phyloP scores from a whole-genome alignment of 768 basidiomycete genomes.

The Gelatoporia subvermispora region DNA sequence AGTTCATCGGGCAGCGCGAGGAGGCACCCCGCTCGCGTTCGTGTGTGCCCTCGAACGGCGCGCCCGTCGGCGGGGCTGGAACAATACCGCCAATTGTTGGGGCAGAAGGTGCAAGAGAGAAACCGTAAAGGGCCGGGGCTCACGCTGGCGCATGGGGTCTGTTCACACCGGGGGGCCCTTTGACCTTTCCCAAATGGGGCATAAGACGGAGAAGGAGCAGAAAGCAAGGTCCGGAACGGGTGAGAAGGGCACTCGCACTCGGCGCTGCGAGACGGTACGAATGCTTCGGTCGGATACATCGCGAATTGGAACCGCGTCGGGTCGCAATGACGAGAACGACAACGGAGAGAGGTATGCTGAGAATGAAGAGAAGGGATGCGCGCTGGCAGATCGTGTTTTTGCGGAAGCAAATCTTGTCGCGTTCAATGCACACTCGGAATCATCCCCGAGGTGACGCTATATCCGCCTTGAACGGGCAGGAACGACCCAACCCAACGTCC shows the following conservation, averaged over 20 bases:
- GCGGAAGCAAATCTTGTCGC: slow-evolving; percentile 21
- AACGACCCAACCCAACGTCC: slow-evolving; percentile 9
- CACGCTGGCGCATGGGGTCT: not conserved
- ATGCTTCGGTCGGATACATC: too few species aligned
- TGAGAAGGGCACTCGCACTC: slow-evolving; percentile 8
- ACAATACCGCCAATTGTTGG: not conserved
- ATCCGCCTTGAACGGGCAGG: slow-evolving; percentile 1
- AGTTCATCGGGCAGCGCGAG: too few species aligned
- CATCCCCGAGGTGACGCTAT: too few species aligned
- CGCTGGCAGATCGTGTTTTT: slow-evolving; percentile 14
- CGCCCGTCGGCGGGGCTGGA: too few species aligned
- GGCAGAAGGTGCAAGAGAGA: not conserved
- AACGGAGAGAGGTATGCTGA: slow-evolving; percentile 14
- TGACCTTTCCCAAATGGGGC: slow-evolving; percentile 19
- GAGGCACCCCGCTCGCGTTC: too few species aligned
- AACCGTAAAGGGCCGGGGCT: too few species aligned
- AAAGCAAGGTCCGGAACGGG: slow-evolving; percentile 17
- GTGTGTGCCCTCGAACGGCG: too few species aligned
- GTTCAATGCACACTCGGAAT: too few species aligned
- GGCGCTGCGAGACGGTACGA: too few species aligned
- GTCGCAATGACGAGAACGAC: not conserved
- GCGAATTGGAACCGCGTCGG: not conserved
- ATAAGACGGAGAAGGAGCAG: slow-evolving; percentile 4
- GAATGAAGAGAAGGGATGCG: not conserved
- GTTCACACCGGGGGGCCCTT: slow-evolving; percentile 17